These are phyloP conservation scores for Agrocybe praecox DNA, from an alignment of 768 basidiomycete genomes.

Conservation along the genomic window DNA sequence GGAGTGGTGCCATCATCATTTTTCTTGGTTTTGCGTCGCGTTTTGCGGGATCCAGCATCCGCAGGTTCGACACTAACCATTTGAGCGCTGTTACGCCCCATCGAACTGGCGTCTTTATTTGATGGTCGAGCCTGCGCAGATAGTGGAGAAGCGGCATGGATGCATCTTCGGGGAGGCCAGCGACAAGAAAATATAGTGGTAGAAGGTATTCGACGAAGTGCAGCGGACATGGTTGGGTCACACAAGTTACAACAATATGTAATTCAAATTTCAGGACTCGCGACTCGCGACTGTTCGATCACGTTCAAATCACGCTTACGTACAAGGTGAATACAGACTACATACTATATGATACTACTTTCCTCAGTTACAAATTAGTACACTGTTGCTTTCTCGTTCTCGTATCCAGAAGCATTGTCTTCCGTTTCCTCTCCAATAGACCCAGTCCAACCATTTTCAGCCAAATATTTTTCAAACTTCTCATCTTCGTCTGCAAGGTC, in stretches of 20 bases:
- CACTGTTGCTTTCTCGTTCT: not conserved
- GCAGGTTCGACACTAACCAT: not conserved
- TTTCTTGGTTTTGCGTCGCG: not conserved
- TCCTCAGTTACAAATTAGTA: too few species aligned
- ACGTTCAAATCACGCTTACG: not conserved
- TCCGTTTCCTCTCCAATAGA: constrained; percentile 64
- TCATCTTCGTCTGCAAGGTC: constrained; percentile 70
- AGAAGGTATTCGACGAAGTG: not conserved
- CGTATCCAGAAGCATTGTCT: constrained; percentile 34
- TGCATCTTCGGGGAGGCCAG: not conserved
- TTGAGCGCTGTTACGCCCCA: not conserved
- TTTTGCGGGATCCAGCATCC: not conserved
- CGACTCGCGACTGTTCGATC: not conserved
- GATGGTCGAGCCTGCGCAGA: not conserved
- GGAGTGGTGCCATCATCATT: not conserved
- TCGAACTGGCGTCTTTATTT: not conserved
- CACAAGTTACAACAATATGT: not conserved
- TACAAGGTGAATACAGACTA: not conserved
- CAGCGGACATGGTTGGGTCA: constrained; percentile 2
- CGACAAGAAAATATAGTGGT: too few species aligned
- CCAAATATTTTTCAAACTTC: constrained; percentile 60
- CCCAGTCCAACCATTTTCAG: constrained; percentile 67
- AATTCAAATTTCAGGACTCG: not conserved
- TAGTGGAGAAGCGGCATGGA: not conserved
- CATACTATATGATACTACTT: too few species aligned